Conservation (phyloP, 2,329 filamentous ascomycete species). For the Calonectria pseudoreteaudii region DNA sequence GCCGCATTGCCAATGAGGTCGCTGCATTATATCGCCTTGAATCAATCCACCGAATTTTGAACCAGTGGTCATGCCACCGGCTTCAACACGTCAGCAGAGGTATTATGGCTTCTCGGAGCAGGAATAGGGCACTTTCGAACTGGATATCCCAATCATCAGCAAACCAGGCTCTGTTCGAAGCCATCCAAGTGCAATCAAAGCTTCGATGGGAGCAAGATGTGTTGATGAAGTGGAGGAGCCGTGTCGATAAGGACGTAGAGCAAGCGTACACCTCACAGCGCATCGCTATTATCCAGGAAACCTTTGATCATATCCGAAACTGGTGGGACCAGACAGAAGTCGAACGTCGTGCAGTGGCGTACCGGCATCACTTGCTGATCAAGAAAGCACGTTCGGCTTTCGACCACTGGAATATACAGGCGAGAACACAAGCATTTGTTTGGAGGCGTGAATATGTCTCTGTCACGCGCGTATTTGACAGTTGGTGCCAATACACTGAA, state of each 20-base stretch:
- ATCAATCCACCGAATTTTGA: slow-evolving; percentile 35
- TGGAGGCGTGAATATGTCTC: slow-evolving; percentile 49
- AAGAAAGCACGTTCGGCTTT: slow-evolving; percentile 39
- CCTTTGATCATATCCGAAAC: slow-evolving; percentile 40
- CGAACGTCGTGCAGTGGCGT: slow-evolving; percentile 39
- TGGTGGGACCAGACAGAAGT: slow-evolving; percentile 49
- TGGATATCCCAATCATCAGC: slow-evolving; percentile 39
- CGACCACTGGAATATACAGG: slow-evolving; percentile 48
- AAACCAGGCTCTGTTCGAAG: slow-evolving; percentile 26
- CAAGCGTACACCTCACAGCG: slow-evolving; percentile 26
- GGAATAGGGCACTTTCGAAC: slow-evolving; percentile 30
- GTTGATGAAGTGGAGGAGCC: slow-evolving; percentile 39
- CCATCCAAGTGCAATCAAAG: slow-evolving; percentile 32
- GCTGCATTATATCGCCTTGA: slow-evolving; percentile 35
- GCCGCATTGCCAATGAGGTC: slow-evolving; percentile 39
- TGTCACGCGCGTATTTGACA: slow-evolving; percentile 41
- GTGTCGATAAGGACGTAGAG: slow-evolving; percentile 20
- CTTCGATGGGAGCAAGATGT: slow-evolving; percentile 26
- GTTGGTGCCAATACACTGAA: slow-evolving; percentile 44
- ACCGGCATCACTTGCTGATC: slow-evolving; percentile 32
- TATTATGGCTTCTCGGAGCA: slow-evolving; percentile 31
- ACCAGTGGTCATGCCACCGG: slow-evolving; percentile 45
- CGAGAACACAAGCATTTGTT: slow-evolving; percentile 48
- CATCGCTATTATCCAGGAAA: slow-evolving; percentile 36
- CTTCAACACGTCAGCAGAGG: slow-evolving; percentile 36